Base-by-base conservation (phyloP, 441 rosid species). In the Gossypium aridum region DNA sequence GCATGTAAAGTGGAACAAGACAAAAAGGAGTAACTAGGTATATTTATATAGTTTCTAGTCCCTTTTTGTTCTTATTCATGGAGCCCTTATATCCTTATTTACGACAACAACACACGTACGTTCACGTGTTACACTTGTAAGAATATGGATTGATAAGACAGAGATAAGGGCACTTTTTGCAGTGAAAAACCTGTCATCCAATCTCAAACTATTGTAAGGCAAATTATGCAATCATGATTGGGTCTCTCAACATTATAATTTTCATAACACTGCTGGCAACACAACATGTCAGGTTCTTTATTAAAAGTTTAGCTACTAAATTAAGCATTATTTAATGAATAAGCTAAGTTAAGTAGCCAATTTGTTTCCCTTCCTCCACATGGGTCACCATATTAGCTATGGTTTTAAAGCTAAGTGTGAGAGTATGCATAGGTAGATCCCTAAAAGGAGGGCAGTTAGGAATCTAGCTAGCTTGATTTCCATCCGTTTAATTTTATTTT, bases 21-120 rank as follows among this genome's bases (percentile, higher is more conserved):
- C 75, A 72, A 72, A 72, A 72, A 22, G 55, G 23, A 20, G 22
- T 7, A 71, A 56, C 65, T 57, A 57, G 67, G 67, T 43, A 59
- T 72, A 57, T 71, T 2, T 61, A 37, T 26, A 28, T 45, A 72
- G 56, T 43, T 59, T 39, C 54, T 39, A 23, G 43, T 72, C 66
- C 20, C 43, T 43, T 19, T 54, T 70, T 54, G 63, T 26, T 54
- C 49, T 68, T 25, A 49, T 55, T 22, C 13, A 65, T 26, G 60
- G 23, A 51, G 72, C 28, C 14, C 45, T 14, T 2, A 25, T 23
- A 68, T n/a, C 7, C 59, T 23, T 68, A 45, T n/a, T 69, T 26
- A 51, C 28, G 72, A 26, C 45, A 16, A 47, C 37, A 31, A 5
- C 47, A 63, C 39, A 12, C 71, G n/a, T 14, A 20, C 70, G 4